phyloP scores from a whole-genome alignment of 2,329 filamentous ascomycete genomes.

The Harringtonia aguacate region DNA sequence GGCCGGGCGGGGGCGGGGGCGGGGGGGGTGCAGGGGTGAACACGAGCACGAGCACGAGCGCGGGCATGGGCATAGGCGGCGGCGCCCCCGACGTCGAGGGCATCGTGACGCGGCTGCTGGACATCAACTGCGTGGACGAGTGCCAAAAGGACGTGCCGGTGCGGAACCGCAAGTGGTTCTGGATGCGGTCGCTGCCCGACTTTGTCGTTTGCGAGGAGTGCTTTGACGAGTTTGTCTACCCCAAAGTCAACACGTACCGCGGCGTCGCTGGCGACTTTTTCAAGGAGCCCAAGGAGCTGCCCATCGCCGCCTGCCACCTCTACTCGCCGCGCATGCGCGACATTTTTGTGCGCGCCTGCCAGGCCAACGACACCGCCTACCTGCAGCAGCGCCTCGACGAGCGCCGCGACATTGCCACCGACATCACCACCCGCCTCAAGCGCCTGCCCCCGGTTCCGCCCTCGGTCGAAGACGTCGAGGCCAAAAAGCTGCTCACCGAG shows the following conservation, averaged over 20 bases:
- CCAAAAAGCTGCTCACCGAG: conserved; percentile 40
- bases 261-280: conserved; percentile 57
- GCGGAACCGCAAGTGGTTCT: conserved; percentile 61
- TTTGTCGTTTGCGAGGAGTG: conserved; percentile 84
- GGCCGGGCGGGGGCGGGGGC: too few relatives aligned
- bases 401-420: conserved; percentile 47
- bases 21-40: too few relatives aligned
- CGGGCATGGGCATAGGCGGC: too few relatives aligned
- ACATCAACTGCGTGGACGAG: conserved; percentile 46
- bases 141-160: conserved; percentile 56
- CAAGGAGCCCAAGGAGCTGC: conserved; percentile 43
- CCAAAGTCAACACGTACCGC: conserved; percentile 37
- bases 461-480: conserved; percentile 26
- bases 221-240: conserved; percentile 69
- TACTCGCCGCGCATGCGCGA: conserved; percentile 72
- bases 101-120: conserved; percentile 53
- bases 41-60: too few relatives aligned
- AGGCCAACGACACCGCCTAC: conserved; percentile 54
- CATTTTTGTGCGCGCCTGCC: conserved; percentile 57
- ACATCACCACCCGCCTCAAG: conserved; percentile 43
- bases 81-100: conserved; percentile 44
- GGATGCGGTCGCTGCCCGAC: conserved; percentile 62
- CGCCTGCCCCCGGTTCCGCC: conserved; percentile 12
- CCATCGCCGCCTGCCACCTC: conserved; percentile 56
- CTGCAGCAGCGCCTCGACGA: conserved; percentile 48